Evolutionary conservation across 2,329 filamentous ascomycete species (phyloP).

Genomic region (Venturia pyrina): DNA sequence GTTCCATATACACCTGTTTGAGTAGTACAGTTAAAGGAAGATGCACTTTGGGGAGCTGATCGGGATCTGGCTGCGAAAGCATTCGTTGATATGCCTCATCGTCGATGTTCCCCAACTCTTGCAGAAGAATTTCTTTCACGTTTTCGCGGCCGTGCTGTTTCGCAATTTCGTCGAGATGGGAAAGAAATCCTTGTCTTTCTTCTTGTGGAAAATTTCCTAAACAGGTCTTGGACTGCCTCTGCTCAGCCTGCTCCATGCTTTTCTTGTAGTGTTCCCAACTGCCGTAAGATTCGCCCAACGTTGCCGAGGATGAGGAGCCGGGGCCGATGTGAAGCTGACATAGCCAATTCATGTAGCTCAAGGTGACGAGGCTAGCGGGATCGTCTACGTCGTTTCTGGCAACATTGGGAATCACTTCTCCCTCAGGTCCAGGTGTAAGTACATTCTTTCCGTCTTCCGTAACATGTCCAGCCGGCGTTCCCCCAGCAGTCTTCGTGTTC

Average conservation of each 20-base stretch:
- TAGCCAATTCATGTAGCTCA: slow-evolving; percentile 1
- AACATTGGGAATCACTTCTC: not conserved
- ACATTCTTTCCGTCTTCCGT: not conserved
- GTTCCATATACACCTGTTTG: not conserved
- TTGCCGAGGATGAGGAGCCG: not conserved
- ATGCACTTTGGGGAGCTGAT: not conserved
- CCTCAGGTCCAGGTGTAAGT: not conserved
- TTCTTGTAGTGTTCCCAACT: not conserved
- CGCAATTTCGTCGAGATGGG: not conserved
- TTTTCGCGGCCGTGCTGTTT: not conserved
- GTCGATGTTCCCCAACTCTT: not conserved
- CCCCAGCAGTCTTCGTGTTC: not conserved
- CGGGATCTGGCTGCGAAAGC: not conserved
- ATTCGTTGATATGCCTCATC: not conserved
- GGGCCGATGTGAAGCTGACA: not conserved
- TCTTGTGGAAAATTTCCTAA: not conserved
- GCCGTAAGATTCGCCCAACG: not conserved
- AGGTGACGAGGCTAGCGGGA: not conserved
- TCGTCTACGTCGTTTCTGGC: not conserved
- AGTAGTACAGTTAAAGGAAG: not conserved
- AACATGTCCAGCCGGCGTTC: not conserved
- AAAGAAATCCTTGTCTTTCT: not conserved
- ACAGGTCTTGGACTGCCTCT: not conserved
- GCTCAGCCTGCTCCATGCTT: not conserved
- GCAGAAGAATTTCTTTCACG: not conserved